Evolutionary conservation across 306 rosid species (phyloP), one percentile per base, ranked within the genome.

Genomic region (Datisca glomerata): DNA sequence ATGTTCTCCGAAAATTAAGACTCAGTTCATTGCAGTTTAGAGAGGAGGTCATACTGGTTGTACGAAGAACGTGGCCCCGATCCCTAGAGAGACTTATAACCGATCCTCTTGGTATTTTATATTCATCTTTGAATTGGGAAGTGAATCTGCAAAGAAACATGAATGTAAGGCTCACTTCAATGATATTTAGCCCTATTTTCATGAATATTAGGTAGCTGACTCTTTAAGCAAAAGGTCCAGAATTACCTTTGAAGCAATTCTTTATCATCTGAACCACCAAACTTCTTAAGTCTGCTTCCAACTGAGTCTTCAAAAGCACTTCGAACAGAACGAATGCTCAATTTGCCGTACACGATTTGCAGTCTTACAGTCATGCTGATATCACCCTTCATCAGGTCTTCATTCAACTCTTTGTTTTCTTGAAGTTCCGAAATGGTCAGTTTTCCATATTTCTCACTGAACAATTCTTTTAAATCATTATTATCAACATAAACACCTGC

Each of bases 201-300:
- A n/a, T n/a, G n/a, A n/a, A n/a, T n/a, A n/a, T n/a, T n/a, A n/a
- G n/a, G n/a, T n/a, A n/a, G n/a, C n/a, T n/a, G n/a, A n/a, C n/a
- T n/a, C n/a, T n/a, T n/a, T n/a, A 21, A 29, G 8, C 18, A 18
- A 47, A 47, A 28, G n/a, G n/a, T n/a, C n/a, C n/a, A n/a, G n/a
- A n/a, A n/a, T n/a, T 51, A 89, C 98, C 87, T 77, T 32, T 72
- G 64, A 67, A 89, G 98, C 68, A 89, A 61, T 61, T 80, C 93
- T 46, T 63, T 60, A 35, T 70, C 64, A 23, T 72, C 79, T 18
- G 84, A 59, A 53, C 91, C 95, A 22, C 86, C 95, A 39, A 67
- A 77, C 54, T 80, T 77, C 36, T 59, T 61, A 18, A 89, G 77
- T 50, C 84, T 85, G 65, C 43, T 70, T 55, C 98, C 95, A 1